Evolutionary conservation across 2,329 filamentous ascomycete genomes (phyloP).

Genomic region (Dothiorella sarmentorum): DNA sequence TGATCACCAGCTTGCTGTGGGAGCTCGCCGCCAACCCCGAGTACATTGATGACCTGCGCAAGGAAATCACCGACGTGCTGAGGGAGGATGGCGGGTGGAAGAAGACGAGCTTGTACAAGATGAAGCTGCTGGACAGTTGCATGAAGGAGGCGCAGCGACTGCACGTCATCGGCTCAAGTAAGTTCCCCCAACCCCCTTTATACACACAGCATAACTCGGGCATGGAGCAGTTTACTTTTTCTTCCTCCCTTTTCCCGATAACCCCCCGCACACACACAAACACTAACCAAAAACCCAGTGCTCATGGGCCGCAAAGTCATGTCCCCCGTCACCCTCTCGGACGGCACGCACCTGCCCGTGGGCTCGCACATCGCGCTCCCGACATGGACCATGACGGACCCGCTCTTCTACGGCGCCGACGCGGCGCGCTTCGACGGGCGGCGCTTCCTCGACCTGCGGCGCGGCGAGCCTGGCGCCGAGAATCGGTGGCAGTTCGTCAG

Average conservation of each 20-base stretch:
- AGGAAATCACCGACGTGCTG: neutral
- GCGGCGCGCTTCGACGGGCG: neutral
- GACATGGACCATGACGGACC: constrained; percentile 4
- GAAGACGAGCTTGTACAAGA: constrained; percentile 37
- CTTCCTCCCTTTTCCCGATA: constrained; percentile 16
- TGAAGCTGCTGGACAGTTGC: constrained; percentile 43
- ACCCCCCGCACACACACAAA: neutral
- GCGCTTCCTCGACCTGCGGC: constrained; percentile 12
- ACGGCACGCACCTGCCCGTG: neutral
- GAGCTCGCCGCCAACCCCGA: neutral
- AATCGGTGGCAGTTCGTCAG: constrained; percentile 20
- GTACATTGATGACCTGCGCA: neutral
- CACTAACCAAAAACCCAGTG: neutral
- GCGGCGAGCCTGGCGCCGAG: neutral
- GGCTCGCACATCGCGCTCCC: neutral
- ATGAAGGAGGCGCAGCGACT: constrained; percentile 41
- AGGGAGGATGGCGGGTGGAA: constrained; percentile 25
- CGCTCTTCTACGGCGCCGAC: neutral
- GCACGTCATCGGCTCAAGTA: neutral
- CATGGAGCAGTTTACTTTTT: too few relatives aligned
- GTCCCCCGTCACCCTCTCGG: constrained; percentile 5
- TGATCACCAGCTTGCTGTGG: neutral
- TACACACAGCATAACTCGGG: too few relatives aligned
- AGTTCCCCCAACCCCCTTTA: neutral
- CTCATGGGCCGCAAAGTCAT: neutral